Base-by-base conservation (phyloP, 1,139 yeast species). In the Zygotorulaspora mrakii region DNA sequence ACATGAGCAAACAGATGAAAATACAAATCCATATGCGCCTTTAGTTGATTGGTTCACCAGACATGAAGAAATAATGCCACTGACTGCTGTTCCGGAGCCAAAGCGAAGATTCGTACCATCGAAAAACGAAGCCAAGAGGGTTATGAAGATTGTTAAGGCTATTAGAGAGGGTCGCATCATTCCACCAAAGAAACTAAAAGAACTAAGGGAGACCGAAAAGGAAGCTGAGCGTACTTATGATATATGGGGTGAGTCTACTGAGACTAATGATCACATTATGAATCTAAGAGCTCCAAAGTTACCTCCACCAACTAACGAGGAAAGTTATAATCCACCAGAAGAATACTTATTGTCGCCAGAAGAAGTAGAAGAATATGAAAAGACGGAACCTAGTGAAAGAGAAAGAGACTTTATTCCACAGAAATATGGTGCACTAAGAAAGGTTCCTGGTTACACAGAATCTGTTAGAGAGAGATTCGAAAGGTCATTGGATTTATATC, bases 61-160 rank as follows among this genome's bases (percentile, higher is more conserved):
- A 47, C 75, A 86, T 56, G 72, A 77, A 35, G 96, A 88, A 67
- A 68, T 78, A n/a, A 89, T 85, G 91, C 97, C 98, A 8, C 72
- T 91, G 46, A 79, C 87, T 34, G 95, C 96, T 1, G 81, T 77
- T 8, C 97, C 97, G 8, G 98, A 94, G 68, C 98, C 98, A 44
- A 94, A 91, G 69, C 77, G 97, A 64, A 77, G 99, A 63, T 91
- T 91, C 57, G 85, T 88, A 46, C 98, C 97, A 12, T 89, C 97
- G 6, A 89, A 88, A 62, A 91, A 88, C 63, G 99, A 91, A 70
- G 96, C 96, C 33, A 86, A 87, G 70, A 76, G 94, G 62, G 81
- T 91, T 39, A 88, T 91, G 96, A 91, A 94, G 71, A 82, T 91
- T 50, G 99, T 91, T 12, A 77, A 79, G 52, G 98, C 98, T 30